Evolutionary conservation across 2,329 filamentous ascomycete genomes (phyloP).

Genomic region (Cladophialophora chaetospira): DNA sequence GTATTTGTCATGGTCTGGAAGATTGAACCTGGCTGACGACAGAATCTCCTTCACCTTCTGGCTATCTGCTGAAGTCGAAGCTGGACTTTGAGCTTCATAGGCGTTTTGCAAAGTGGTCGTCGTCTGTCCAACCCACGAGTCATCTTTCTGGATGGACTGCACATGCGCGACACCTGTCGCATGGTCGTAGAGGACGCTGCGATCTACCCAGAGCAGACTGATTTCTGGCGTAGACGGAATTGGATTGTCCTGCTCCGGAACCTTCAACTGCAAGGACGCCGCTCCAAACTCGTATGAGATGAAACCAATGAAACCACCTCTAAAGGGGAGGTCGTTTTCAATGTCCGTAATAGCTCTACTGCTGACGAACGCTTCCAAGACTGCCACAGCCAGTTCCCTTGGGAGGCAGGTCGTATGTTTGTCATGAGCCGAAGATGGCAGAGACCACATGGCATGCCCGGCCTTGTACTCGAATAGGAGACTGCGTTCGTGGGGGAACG

Average conservation of each 20-base stretch:
- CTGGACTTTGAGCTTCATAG: neutral
- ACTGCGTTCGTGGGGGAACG: constrained; percentile 61
- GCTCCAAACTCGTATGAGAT: constrained; percentile 83
- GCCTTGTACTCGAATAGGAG: constrained; percentile 58
- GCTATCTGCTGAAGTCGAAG: constrained; percentile 35
- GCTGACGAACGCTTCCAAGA: constrained; percentile 17
- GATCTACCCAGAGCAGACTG: constrained; percentile 73
- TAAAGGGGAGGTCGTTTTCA: constrained; percentile 58
- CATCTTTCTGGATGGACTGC: constrained; percentile 61
- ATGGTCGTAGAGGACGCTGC: constrained; percentile 78
- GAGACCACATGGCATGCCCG: neutral
- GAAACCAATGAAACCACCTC: constrained; percentile 82
- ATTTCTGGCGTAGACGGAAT: constrained; percentile 63
- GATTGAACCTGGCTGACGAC: constrained; percentile 34
- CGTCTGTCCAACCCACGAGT: constrained; percentile 53
- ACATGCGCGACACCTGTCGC: constrained; percentile 61
- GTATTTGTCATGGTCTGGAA: constrained; percentile 56
- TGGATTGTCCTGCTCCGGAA: constrained; percentile 49
- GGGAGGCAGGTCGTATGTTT: neutral
- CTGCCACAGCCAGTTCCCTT: constrained; percentile 7
- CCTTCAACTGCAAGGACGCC: constrained; percentile 38
- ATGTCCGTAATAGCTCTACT: constrained; percentile 13
- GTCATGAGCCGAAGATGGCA: neutral
- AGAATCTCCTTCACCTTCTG: constrained; percentile 33
- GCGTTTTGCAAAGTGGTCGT: constrained; percentile 5